These are phyloP conservation scores for Passalora sequoiae DNA, from an alignment of 2,329 filamentous ascomycete species.

Conservation along the genomic window DNA sequence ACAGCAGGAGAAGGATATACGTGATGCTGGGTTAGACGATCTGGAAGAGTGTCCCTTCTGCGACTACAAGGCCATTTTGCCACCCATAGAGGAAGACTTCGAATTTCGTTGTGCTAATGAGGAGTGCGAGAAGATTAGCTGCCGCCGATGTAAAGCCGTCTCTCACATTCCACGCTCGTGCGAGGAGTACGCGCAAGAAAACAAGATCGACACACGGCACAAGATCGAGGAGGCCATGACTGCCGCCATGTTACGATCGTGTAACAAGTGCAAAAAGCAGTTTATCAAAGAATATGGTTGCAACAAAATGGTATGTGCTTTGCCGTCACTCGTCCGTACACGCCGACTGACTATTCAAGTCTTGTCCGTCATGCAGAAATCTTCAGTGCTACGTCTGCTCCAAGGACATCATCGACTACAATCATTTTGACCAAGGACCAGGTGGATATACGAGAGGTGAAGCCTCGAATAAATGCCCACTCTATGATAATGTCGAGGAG, in stretches of 20 bases:
- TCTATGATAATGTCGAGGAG: constrained; percentile 58
- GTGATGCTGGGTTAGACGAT: constrained; percentile 64
- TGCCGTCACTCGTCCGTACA: background rate
- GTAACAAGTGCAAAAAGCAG: constrained; percentile 65
- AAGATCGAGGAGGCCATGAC: constrained; percentile 81
- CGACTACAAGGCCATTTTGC: constrained; percentile 69
- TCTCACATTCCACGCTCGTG: constrained; percentile 71
- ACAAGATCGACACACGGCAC: constrained; percentile 57
- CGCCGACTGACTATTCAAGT: constrained; percentile 22
- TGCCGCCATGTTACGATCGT: constrained; percentile 67
- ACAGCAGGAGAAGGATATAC: constrained; percentile 65
- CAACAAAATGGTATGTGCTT: constrained; percentile 62
- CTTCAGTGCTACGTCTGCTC: constrained; percentile 67
- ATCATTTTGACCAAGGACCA: constrained; percentile 60
- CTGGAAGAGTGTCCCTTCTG: constrained; percentile 77
- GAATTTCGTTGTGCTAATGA: constrained; percentile 68
- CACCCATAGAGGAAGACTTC: constrained; percentile 60
- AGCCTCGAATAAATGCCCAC: constrained; percentile 49
- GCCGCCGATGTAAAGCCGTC: constrained; percentile 57
- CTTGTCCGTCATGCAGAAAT: constrained; percentile 56
- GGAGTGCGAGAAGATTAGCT: constrained; percentile 54
- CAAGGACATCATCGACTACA: constrained; percentile 56
- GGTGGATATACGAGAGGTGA: constrained; percentile 31
- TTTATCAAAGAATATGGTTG: constrained; percentile 77
- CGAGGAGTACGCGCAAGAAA: constrained; percentile 57